phyloP scores from a whole-genome alignment of 164 flowering plant species.

The Litsea cubeba region DNA sequence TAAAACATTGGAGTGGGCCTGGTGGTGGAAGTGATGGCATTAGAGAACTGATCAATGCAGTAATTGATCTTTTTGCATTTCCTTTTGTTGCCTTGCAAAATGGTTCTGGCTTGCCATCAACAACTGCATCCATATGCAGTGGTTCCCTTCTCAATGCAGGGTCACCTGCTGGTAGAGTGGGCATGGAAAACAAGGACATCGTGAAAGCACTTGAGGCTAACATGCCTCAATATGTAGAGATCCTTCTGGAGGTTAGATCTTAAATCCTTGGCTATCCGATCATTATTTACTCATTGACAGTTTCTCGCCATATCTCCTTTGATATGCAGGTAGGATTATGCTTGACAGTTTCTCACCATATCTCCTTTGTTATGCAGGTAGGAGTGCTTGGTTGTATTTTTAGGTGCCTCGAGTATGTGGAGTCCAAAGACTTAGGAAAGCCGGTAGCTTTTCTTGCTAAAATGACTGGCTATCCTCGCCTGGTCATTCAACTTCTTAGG shows the following conservation, averaged over 20 bases:
- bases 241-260: conserved; percentile 68
- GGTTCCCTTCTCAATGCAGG: conserved; percentile 80
- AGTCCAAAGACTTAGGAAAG: conserved; percentile 58
- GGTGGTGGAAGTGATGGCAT: conserved; percentile 90
- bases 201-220: conserved; percentile 66
- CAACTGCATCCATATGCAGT: conserved; percentile 86
- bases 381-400: conserved; percentile 64
- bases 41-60: conserved; percentile 57
- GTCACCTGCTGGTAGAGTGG: conserved; percentile 68
- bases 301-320: conserved; percentile 14
- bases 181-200: conserved; percentile 63
- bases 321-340: background rate
- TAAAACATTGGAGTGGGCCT: conserved; percentile 78
- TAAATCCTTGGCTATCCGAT: background rate
- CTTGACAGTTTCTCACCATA: conserved; percentile 11
- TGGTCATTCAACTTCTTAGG: conserved; percentile 71
- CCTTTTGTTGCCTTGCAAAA: conserved; percentile 90
- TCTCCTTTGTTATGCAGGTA: conserved; percentile 42
- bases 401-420: conserved; percentile 69
- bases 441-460: conserved; percentile 94
- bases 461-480: conserved; percentile 55
- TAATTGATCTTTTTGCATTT: conserved; percentile 87
- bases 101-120: conserved; percentile 63
- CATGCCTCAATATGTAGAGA: conserved; percentile 68
- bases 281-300: background rate